A percentile compares a stretch with the other conserved stretches of the same genome.
Conservation (phyloP, 257 asterid genomes). For the Sherardia arvensis region DNA sequence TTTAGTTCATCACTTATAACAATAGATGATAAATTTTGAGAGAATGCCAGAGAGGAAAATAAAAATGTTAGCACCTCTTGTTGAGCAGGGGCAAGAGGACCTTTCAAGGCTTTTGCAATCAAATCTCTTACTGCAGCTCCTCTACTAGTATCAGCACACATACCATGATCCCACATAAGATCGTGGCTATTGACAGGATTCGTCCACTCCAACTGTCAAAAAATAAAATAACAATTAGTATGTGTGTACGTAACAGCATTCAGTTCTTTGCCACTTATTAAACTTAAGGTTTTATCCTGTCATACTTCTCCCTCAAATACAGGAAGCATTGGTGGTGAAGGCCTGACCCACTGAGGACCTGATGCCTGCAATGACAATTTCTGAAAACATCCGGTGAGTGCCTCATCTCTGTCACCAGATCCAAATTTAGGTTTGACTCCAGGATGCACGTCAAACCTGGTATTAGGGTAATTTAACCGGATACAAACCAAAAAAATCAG, state of each 20-base stretch:
- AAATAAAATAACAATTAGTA: constrained; percentile 14
- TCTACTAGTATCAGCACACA: constrained; percentile 96
- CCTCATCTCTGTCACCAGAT: constrained; percentile 74
- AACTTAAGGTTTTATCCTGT: constrained; percentile 9
- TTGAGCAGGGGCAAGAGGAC: constrained; percentile 77
- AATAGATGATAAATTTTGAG: neutral
- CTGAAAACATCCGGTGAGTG: constrained; percentile 55
- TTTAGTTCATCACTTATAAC: constrained; percentile 6
- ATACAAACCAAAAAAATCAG: neutral
- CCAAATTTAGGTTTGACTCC: constrained; percentile 77
- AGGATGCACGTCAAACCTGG: constrained; percentile 78
- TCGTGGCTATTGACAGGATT: constrained; percentile 82
- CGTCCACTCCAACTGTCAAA: constrained; percentile 74
- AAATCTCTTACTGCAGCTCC: constrained; percentile 94
- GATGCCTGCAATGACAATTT: constrained; percentile 62
- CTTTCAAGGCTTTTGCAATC: constrained; percentile 85
- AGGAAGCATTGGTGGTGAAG: constrained; percentile 86
- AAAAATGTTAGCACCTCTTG: constrained; percentile 56
- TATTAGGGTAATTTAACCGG: constrained; percentile 14
- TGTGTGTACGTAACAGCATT: neutral
- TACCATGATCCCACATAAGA: constrained; percentile 90
- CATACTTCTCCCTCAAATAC: constrained; percentile 85
- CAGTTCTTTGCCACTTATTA: neutral
- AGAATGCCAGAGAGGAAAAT: neutral
- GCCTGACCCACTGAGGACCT: constrained; percentile 88